phyloP scores from a whole-genome alignment of 192 early-diverging fungal genomes.

The Coemansia sp. region DNA sequence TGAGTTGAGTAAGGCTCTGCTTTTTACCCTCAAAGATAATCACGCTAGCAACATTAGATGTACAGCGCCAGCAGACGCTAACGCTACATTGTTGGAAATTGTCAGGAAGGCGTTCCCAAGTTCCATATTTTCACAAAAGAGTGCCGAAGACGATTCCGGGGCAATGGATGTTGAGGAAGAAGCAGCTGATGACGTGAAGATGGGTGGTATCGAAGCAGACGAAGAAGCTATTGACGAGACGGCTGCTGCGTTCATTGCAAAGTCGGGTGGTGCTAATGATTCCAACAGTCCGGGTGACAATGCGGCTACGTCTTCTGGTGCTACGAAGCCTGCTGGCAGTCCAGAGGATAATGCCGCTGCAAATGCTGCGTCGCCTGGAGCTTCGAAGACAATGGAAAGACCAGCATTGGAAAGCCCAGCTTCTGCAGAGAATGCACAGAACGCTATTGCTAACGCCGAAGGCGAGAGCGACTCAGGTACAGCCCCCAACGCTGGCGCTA shows the following conservation, averaged over 20 bases:
- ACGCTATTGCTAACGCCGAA: not conserved
- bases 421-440: not conserved
- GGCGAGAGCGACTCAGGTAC: not conserved
- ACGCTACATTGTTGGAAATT: constrained; percentile 40
- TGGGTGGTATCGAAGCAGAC: not conserved
- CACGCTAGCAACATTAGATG: constrained; percentile 26
- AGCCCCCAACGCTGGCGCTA: not conserved
- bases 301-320: not conserved
- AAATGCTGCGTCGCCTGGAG: not conserved
- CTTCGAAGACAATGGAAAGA: not conserved
- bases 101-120: constrained; percentile 38
- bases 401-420: not conserved
- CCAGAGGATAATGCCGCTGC: not conserved
- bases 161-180: constrained; percentile 45
- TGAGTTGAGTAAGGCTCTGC: constrained; percentile 88
- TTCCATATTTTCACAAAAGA: constrained; percentile 20
- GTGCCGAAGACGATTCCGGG: constrained; percentile 44
- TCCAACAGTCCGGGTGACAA: not conserved
- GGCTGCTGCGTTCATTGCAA: not conserved
- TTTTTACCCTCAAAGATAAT: constrained; percentile 93
- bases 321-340: not conserved
- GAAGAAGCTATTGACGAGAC: not conserved
- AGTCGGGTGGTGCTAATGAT: not conserved
- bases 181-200: constrained; percentile 15
- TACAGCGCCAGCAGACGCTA: constrained; percentile 19